Conservation (phyloP, 257 asterid species). For the Prunella vulgaris region DNA sequence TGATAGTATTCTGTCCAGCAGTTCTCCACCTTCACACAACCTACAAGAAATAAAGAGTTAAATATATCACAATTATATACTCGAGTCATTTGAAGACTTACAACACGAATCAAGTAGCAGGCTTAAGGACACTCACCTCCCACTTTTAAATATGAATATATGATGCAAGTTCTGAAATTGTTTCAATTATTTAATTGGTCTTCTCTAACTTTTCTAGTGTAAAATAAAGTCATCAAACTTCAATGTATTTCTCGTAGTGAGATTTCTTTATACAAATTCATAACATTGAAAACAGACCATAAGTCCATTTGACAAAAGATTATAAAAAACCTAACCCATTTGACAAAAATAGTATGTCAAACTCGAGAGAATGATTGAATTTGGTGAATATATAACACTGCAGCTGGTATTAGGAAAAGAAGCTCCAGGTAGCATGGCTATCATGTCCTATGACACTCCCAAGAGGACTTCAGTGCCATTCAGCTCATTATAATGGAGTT, state of each 20-base stretch:
- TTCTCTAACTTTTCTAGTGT: background rate
- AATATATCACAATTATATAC: conserved; percentile 14
- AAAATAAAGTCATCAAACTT: background rate
- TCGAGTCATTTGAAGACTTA: background rate
- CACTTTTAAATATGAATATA: background rate
- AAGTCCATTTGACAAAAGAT: background rate
- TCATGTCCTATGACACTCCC: no score
- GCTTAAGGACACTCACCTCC: background rate
- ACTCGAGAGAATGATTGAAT: background rate
- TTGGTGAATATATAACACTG: background rate
- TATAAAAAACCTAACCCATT: background rate
- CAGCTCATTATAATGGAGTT: background rate
- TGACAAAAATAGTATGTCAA: background rate
- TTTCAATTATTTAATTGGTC: background rate
- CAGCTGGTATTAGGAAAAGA: background rate
- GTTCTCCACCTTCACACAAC: conserved; percentile 99
- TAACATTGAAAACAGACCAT: background rate
- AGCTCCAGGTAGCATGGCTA: background rate
- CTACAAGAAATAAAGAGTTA: conserved; percentile 38
- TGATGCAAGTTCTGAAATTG: background rate
- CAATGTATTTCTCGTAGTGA: background rate
- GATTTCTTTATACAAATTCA: background rate
- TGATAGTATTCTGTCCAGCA: conserved; percentile 78
- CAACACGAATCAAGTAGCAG: background rate
- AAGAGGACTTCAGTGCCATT: background rate